Conservation (phyloP, 2,329 filamentous ascomycete species). For the Pestalotiopsis sp. region DNA sequence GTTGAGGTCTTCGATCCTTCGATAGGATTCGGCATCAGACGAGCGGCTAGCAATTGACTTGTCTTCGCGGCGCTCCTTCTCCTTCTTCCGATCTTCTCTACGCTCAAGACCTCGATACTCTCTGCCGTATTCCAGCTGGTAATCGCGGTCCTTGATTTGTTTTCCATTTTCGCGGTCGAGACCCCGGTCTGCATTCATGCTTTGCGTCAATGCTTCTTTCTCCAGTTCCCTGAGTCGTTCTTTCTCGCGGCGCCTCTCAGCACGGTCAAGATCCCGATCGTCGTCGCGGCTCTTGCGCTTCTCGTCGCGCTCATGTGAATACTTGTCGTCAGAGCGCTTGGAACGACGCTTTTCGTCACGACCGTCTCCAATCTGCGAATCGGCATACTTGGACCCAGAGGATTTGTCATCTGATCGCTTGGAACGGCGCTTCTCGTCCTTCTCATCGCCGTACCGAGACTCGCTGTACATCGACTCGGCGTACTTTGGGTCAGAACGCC, state of each 20-base stretch:
- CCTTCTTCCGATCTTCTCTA: conserved; percentile 18
- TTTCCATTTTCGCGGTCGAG: conserved; percentile 22
- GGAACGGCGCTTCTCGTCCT: conserved; percentile 20
- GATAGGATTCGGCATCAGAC: conserved; percentile 27
- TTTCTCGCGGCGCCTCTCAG: conserved; percentile 26
- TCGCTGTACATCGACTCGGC: background rate
- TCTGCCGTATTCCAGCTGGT: conserved; percentile 33
- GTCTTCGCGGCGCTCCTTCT: conserved; percentile 18
- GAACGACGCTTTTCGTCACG: conserved; percentile 30
- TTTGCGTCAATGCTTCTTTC: conserved; percentile 22
- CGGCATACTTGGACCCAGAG: background rate
- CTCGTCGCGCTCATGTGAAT: conserved; percentile 24
- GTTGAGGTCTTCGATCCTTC: conserved; percentile 26
- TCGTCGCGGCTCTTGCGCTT: conserved; percentile 31
- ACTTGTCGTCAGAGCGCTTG: conserved; percentile 20
- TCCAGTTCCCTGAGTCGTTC: conserved; percentile 19
- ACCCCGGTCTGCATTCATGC: conserved; percentile 20
- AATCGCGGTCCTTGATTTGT: conserved; percentile 29
- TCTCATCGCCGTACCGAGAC: conserved; percentile 24
- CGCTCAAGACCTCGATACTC: conserved; percentile 21
- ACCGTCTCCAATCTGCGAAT: background rate
- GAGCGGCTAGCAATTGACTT: conserved; percentile 19
- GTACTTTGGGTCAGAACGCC: conserved; percentile 19
- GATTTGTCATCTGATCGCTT: conserved; percentile 20
- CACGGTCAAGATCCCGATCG: conserved; percentile 21